Conservation (phyloP, 2,329 filamentous ascomycete genomes). For the Fusarium udum region DNA sequence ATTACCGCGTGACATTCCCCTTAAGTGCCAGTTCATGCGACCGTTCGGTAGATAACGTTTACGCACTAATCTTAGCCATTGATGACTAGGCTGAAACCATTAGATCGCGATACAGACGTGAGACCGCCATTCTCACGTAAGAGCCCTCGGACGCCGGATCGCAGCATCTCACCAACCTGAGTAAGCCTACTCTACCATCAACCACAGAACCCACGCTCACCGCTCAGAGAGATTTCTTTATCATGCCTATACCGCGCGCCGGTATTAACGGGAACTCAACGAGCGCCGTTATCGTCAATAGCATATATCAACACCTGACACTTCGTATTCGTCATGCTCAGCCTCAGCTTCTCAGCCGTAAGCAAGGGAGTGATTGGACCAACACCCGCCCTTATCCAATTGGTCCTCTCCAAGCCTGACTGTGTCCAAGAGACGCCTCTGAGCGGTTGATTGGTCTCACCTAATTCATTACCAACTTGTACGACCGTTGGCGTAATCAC, state of each 20-base stretch:
- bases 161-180: neutral
- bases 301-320: no score
- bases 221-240: neutral
- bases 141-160: neutral
- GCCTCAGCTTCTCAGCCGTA: neutral
- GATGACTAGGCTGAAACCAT: neutral
- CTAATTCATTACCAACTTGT: neutral
- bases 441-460: neutral
- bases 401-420: neutral
- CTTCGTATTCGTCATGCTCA: neutral
- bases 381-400: neutral
- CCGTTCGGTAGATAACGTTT: no score
- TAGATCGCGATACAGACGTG: neutral
- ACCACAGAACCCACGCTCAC: neutral
- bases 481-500: neutral
- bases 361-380: neutral
- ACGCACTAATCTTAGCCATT: neutral
- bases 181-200: neutral
- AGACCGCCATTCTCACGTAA: neutral
- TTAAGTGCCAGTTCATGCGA: neutral
- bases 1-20: neutral
- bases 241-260: neutral
- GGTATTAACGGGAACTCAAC: neutral
- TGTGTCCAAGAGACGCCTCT: neutral
- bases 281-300: no score